These are phyloP conservation scores for Asterophora parasitica DNA, from an alignment of 768 basidiomycete species.

Conservation along the genomic window DNA sequence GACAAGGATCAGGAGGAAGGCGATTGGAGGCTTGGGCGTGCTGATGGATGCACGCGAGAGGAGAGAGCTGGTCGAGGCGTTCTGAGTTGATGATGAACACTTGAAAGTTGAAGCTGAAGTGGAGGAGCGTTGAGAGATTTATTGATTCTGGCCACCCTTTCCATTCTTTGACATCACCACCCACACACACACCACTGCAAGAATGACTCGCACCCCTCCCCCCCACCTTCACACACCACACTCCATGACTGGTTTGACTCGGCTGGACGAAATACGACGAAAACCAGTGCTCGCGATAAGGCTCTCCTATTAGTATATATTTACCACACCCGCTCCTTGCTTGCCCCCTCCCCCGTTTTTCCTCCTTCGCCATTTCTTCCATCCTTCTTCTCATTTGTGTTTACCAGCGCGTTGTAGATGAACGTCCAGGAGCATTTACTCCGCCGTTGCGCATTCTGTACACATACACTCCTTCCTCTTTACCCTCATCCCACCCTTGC, in stretches of 20 bases:
- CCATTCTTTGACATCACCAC: constrained; percentile 6
- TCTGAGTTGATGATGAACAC: constrained; percentile 6
- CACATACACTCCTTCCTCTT: constrained; percentile 20
- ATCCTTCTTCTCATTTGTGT: not conserved
- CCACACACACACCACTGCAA: constrained; percentile 7
- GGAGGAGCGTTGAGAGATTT: constrained; percentile 28
- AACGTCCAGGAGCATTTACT: constrained; percentile 9
- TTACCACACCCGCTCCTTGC: constrained; percentile 11
- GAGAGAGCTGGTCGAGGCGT: constrained; percentile 69
- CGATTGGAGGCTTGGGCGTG: constrained; percentile 74
- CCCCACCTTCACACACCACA: not conserved
- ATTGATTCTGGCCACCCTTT: constrained; percentile 12
- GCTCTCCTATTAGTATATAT: constrained; percentile 12
- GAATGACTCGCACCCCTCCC: constrained; percentile 3
- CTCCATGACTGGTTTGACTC: constrained; percentile 10
- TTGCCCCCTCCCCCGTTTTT: not conserved
- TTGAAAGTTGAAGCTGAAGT: no score
- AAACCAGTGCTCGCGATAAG: constrained; percentile 12
- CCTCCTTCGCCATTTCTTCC: not conserved
- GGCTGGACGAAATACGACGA: constrained; percentile 16
- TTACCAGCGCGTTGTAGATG: constrained; percentile 11
- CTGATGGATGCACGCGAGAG: constrained; percentile 81
- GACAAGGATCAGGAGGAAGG: constrained; percentile 77
- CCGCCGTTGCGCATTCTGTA: constrained; percentile 17
- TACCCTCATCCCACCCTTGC: not conserved